These are phyloP conservation scores for Silene conica DNA, from an alignment of 148 eudicot species.

Conservation along the genomic window DNA sequence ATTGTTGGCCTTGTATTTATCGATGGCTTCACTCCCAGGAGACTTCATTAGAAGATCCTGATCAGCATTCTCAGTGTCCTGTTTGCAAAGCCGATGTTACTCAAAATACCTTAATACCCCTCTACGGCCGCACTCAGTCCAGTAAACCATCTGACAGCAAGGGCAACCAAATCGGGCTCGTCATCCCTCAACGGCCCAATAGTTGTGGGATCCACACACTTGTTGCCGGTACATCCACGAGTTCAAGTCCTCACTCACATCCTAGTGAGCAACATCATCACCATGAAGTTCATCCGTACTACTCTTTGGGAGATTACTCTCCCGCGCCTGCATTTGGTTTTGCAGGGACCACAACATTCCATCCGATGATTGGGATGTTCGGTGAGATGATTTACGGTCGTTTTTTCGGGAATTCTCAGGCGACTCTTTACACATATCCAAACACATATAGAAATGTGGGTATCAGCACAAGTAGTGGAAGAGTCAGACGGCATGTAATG, in stretches of 20 bases:
- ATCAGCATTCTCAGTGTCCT: conserved; percentile 63
- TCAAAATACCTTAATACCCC: conserved; percentile 54
- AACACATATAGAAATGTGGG: conserved; percentile 37
- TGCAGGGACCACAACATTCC: conserved; percentile 35
- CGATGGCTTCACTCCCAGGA: conserved; percentile 58
- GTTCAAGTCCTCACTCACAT: conserved; percentile 21
- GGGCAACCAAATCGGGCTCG: conserved; percentile 23
- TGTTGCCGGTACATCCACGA: conserved; percentile 18
- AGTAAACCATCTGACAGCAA: conserved; percentile 25
- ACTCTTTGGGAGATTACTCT: conserved; percentile 20
- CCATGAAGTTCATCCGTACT: neutral
- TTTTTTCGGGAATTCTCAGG: conserved; percentile 51
- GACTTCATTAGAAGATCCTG: conserved; percentile 23
- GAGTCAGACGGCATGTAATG: conserved; percentile 49
- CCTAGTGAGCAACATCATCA: conserved; percentile 30
- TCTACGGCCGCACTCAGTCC: conserved; percentile 57
- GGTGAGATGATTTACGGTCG: conserved; percentile 66
- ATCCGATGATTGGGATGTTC: conserved; percentile 51
- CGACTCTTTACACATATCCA: conserved; percentile 33
- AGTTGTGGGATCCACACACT: conserved; percentile 28
- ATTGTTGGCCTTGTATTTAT: conserved; percentile 96
- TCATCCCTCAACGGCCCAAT: conserved; percentile 54
- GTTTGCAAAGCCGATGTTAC: conserved; percentile 73
- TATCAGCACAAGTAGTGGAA: conserved; percentile 25
- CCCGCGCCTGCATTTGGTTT: conserved; percentile 24